Conservation (phyloP, 2,329 filamentous ascomycete genomes). For the Metarhizium guizhouense region DNA sequence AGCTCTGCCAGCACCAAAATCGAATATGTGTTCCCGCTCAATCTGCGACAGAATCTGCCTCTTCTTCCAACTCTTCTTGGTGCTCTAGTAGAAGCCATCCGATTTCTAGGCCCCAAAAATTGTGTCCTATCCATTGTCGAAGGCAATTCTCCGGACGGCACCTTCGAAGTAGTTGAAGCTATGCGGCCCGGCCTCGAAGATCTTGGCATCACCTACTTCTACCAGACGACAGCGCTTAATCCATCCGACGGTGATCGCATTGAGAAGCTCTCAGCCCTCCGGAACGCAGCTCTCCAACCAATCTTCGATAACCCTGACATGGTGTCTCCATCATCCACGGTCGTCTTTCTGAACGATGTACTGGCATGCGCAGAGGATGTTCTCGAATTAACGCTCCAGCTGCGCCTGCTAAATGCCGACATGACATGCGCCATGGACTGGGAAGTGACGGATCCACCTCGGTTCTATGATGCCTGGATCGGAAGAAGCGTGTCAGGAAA, state of each 20-base stretch:
- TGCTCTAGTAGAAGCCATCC: conserved; percentile 37
- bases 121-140: conserved; percentile 29
- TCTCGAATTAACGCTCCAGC: conserved; percentile 45
- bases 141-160: conserved; percentile 26
- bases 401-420: conserved; percentile 33
- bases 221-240: conserved; percentile 32
- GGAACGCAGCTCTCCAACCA: conserved; percentile 43
- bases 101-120: conserved; percentile 36
- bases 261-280: conserved; percentile 36
- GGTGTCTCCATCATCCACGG: conserved; percentile 25
- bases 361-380: conserved; percentile 45
- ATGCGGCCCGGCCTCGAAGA: conserved; percentile 29
- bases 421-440: conserved; percentile 54
- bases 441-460: conserved; percentile 29
- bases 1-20: not conserved
- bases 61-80: conserved; percentile 36
- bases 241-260: conserved; percentile 35
- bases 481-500: conserved; percentile 43
- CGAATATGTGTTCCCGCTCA: conserved; percentile 39
- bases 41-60: conserved; percentile 33
- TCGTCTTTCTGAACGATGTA: conserved; percentile 48
- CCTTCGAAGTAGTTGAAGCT: conserved; percentile 34
- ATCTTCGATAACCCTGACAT: conserved; percentile 22
- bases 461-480: conserved; percentile 51
- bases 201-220: conserved; percentile 30